These are phyloP conservation scores for Puccinia triticina DNA, from an alignment of 1,284 basidiomycete species.

Conservation along the genomic window DNA sequence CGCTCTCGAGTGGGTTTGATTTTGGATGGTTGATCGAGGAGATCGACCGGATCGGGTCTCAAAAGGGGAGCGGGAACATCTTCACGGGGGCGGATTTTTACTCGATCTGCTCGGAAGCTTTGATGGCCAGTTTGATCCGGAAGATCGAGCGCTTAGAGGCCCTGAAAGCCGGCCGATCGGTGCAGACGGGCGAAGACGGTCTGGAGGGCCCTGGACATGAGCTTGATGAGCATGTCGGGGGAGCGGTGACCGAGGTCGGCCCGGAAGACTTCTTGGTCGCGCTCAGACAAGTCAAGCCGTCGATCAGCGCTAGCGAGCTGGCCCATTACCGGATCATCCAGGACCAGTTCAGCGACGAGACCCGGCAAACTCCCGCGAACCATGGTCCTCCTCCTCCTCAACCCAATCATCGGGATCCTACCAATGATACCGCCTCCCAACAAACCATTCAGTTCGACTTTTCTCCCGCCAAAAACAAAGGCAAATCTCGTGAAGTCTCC, in stretches of 20 bases:
- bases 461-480: conserved; percentile 12
- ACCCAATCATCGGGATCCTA: not conserved
- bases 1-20: conserved; percentile 72
- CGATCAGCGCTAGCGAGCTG: conserved; percentile 87
- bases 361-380: not conserved
- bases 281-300: conserved; percentile 76
- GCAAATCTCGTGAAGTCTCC: conserved; percentile 1
- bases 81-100: conserved; percentile 96
- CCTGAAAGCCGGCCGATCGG: conserved; percentile 52
- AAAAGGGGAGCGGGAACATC: conserved; percentile 57
- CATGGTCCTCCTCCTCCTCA: not conserved
- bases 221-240: conserved; percentile 66
- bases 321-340: conserved; percentile 68
- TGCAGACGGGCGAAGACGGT: conserved; percentile 37
- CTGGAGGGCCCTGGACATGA: conserved; percentile 10
- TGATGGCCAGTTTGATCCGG: conserved; percentile 87
- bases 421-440: not conserved
- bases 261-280: conserved; percentile 77
- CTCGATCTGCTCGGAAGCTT: conserved; percentile 92
- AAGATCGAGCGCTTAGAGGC: conserved; percentile 65
- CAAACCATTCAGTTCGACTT: not conserved
- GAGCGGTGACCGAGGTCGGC: conserved; percentile 80
- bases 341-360: conserved; percentile 12
- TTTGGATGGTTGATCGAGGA: conserved; percentile 70
- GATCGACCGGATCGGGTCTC: conserved; percentile 19